phyloP scores from a whole-genome alignment of 352 stramenopile species.

The Phytophthora ohioensis region DNA sequence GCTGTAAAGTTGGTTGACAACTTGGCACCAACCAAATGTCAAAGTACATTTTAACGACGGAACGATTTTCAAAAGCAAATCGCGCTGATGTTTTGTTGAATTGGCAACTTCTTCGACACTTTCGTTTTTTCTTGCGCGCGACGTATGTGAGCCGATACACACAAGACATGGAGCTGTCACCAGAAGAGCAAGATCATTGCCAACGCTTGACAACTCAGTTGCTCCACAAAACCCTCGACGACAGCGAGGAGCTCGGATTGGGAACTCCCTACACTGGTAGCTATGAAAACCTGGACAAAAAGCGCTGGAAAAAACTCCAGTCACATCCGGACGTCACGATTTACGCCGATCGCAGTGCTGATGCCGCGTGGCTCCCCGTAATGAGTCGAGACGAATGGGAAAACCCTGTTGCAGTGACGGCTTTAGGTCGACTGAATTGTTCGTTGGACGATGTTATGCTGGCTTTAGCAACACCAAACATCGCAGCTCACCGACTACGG shows the following conservation, averaged over 20 bases:
- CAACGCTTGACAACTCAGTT: conserved; percentile 25
- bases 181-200: conserved; percentile 22
- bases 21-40: not conserved
- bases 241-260: conserved; percentile 30
- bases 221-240: conserved; percentile 31
- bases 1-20: conserved; percentile 8
- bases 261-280: conserved; percentile 7
- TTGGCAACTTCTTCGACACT: conserved; percentile 3
- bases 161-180: conserved; percentile 30
- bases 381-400: conserved; percentile 34
- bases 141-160: not conserved
- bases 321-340: conserved; percentile 32
- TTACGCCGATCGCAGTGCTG: conserved; percentile 30
- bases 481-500: conserved; percentile 22
- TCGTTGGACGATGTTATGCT: conserved; percentile 38
- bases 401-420: conserved; percentile 31
- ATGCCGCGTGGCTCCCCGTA: conserved; percentile 31
- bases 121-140: conserved; percentile 6
- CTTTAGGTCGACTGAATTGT: conserved; percentile 30
- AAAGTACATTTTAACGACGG: conserved; percentile 9
- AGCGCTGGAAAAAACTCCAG: conserved; percentile 42
- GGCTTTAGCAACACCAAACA: conserved; percentile 24
- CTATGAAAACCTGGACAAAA: conserved; percentile 28
- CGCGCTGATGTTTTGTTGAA: conserved; percentile 1
- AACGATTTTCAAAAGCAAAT: conserved; percentile 30